phyloP scores from a whole-genome alignment of 495 filamentous ascomycete genomes.

The Xylaria castorea region DNA sequence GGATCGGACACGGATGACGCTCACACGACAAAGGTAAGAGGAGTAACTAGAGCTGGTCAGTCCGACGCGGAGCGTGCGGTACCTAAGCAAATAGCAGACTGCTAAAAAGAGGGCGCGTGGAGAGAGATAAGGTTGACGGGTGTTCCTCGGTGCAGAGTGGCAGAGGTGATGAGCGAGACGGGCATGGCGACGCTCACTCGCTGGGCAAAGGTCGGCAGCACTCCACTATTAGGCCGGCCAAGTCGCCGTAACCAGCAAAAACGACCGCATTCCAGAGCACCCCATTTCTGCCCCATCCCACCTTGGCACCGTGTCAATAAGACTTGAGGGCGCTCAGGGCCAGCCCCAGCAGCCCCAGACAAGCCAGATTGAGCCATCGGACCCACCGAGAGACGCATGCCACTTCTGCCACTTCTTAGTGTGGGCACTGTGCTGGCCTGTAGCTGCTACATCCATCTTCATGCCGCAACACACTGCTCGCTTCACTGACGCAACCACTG shows the following conservation, averaged over 20 bases:
- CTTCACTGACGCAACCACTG: conserved; percentile 16
- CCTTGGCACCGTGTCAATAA: conserved; percentile 38
- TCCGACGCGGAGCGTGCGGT: conserved; percentile 4
- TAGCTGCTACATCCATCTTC: background rate
- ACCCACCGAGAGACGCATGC: conserved; percentile 24
- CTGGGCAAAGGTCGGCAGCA: conserved; percentile 44
- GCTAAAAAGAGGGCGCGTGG: conserved; percentile 6
- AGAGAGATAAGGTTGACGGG: conserved; percentile 17
- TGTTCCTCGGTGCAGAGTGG: conserved; percentile 26
- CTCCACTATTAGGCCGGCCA: conserved; percentile 65
- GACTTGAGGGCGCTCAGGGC: background rate
- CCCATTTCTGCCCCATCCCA: conserved; percentile 44
- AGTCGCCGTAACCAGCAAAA: conserved; percentile 53
- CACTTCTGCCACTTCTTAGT: background rate
- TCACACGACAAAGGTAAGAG: background rate
- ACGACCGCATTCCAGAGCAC: conserved; percentile 36
- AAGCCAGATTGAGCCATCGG: conserved; percentile 21
- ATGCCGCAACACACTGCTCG: conserved; percentile 20
- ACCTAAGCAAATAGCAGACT: background rate
- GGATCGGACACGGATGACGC: conserved; percentile 3
- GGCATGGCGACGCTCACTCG: conserved; percentile 31
- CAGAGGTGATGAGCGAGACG: conserved; percentile 14
- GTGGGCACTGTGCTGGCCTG: background rate
- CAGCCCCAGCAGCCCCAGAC: conserved; percentile 23
- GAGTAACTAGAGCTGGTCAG: conserved; percentile 15